Base-by-base conservation (phyloP, 2,329 filamentous ascomycete genomes). In the Hyphodiscus sp. region DNA sequence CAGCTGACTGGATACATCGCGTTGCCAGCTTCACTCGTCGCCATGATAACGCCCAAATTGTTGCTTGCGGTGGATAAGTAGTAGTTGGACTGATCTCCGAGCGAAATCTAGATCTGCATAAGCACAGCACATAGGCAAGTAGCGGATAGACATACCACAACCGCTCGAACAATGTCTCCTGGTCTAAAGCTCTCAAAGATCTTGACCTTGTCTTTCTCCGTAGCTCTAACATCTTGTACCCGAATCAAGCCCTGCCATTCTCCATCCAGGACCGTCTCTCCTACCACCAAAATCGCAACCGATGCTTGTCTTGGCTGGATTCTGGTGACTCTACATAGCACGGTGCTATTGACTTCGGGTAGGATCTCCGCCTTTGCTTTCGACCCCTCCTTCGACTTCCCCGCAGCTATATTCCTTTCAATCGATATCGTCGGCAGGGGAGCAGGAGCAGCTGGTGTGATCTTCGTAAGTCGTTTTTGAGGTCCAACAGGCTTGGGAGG, bases 11-110 rank as follows among this genome's bases (percentile, higher is more conserved):
- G 92, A 65, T 87, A 87, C 91, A 97, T 95, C 63, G 87, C 81
- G 71, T 95, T 92, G 1, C 91, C 91, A 2, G 80, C 81, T 68
- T 95, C 90, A 67, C 90, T 95, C 62, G 82, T 86, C 10, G 92
- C 94, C 83, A 97, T 89, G 41, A 99, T 88, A 54, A 97, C 92
- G 2, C 94, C 94, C 42, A 95, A 77, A 68, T 95, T 88, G 70
- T 99, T 97, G 61, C 83, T 83, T 26, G 91, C 90, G 1, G 94
- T 99, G 23, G 86, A 88, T n/a, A 95, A 79, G 70, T 96, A 99
- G 70, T 97, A 99, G 65, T 89, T 95, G 49, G 87, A 84, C 73
- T 97, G 91, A 68, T 99, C 94, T 41, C 94, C 94, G 15, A 97
- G 73, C 8, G 88, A 94, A 54, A 95, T 94, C 84, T 87, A 48